Conservation (phyloP, 352 stramenopile species). For the Phytophthora pisi region DNA sequence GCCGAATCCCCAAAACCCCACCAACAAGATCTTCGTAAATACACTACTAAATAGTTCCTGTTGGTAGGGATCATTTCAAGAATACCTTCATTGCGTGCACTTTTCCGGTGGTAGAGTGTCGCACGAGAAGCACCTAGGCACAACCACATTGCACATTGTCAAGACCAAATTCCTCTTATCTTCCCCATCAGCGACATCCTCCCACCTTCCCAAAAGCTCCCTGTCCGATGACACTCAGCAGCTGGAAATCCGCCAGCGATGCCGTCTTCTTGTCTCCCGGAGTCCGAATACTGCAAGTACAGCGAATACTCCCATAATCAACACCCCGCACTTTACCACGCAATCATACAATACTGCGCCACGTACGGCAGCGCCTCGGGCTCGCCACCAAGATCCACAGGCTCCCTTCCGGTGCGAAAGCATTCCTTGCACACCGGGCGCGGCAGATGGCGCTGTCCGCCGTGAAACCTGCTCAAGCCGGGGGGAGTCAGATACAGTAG, state of each 20-base stretch:
- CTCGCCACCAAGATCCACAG: slow-evolving; percentile 39
- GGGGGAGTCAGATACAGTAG: slow-evolving; percentile 7
- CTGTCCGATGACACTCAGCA: slow-evolving; percentile 96
- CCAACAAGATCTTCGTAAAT: not conserved
- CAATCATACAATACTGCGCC: not conserved
- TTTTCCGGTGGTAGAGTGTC: slow-evolving; percentile 55
- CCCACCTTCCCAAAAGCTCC: slow-evolving; percentile 75
- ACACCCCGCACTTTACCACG: not conserved
- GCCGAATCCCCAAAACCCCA: not conserved
- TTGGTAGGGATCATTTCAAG: not conserved
- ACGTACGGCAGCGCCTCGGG: slow-evolving; percentile 37
- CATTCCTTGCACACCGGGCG: slow-evolving; percentile 81
- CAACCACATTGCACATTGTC: not conserved
- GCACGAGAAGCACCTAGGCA: slow-evolving; percentile 73
- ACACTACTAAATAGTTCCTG: not conserved
- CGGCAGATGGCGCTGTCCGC: slow-evolving; percentile 49
- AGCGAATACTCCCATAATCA: slow-evolving; percentile 2
- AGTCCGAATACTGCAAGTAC: slow-evolving; percentile 24
- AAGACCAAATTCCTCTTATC: not conserved
- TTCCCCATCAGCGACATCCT: not conserved
- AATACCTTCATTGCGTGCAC: slow-evolving; percentile 86
- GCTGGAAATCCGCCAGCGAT: slow-evolving; percentile 95
- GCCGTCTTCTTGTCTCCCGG: slow-evolving; percentile 48
- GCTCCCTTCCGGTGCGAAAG: slow-evolving; percentile 52
- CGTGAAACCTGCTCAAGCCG: slow-evolving; percentile 56